These are phyloP conservation scores for Debaryomyces nepalensis DNA, from an alignment of 1,139 yeast species.

Conservation along the genomic window DNA sequence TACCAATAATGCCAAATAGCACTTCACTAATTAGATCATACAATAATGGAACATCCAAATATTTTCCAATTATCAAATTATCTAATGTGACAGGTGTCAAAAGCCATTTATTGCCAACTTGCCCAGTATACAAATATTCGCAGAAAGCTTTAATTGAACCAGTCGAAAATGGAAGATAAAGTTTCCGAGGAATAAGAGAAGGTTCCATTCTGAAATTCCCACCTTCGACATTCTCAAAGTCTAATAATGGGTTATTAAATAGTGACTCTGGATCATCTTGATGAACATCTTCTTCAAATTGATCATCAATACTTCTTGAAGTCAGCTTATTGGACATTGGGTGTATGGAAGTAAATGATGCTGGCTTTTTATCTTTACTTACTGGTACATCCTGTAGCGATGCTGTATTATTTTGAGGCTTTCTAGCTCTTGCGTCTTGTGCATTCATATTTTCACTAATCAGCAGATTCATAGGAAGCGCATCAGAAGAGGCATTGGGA, in stretches of 20 bases:
- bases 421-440: constrained; percentile 12
- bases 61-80: constrained; percentile 61
- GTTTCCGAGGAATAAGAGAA: constrained; percentile 63
- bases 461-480: constrained; percentile 4
- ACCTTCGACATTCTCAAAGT: constrained; percentile 42
- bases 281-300: background rate
- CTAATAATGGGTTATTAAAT: constrained; percentile 37
- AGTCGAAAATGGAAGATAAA: constrained; percentile 70
- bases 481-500: constrained; percentile 16
- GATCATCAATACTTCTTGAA: background rate
- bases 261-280: constrained; percentile 9
- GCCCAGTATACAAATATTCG: constrained; percentile 78
- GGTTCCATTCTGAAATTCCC: constrained; percentile 55
- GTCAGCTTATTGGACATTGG: constrained; percentile 14
- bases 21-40: constrained; percentile 72
- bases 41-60: constrained; percentile 67
- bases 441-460: constrained; percentile 3
- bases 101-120: constrained; percentile 74
- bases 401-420: constrained; percentile 13
- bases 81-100: constrained; percentile 70
- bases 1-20: constrained; percentile 67
- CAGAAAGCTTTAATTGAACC: constrained; percentile 65
- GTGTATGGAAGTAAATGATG: constrained; percentile 22
- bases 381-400: constrained; percentile 15
- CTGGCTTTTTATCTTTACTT: constrained; percentile 14